Evolutionary conservation across 176 grass and related monocot genomes (phyloP).

Genomic region (Paspalum vaginatum): DNA sequence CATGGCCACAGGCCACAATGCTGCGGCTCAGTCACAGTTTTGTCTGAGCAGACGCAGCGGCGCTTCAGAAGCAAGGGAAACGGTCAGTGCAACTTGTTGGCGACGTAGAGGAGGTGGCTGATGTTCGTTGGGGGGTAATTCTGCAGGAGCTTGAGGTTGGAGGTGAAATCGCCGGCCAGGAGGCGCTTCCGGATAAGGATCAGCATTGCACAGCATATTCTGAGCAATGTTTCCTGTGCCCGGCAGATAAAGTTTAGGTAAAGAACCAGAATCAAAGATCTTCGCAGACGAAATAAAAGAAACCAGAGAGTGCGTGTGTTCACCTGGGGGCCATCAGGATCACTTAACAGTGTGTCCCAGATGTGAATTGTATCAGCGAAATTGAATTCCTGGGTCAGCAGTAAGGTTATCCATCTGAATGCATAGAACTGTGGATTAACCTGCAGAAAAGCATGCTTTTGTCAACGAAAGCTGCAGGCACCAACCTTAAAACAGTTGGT

Average conservation of each 20-base stretch:
- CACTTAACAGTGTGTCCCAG: constrained; percentile 87
- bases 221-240: constrained; percentile 82
- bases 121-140: constrained; percentile 84
- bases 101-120: constrained; percentile 86
- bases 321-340: constrained; percentile 83
- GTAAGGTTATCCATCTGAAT: constrained; percentile 92
- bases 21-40: background rate
- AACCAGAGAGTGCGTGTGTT: constrained; percentile 11
- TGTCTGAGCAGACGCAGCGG: background rate
- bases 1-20: background rate
- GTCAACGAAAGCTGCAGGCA: background rate
- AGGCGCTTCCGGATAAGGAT: constrained; percentile 84
- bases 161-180: constrained; percentile 70
- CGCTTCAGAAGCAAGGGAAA: background rate
- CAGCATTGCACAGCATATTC: constrained; percentile 95
- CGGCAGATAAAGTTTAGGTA: constrained; percentile 8
- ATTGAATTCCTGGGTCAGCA: constrained; percentile 90
- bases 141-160: constrained; percentile 83
- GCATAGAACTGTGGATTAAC: constrained; percentile 92
- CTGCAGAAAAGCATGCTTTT: constrained; percentile 51
- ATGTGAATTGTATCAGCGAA: constrained; percentile 91
- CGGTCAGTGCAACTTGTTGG: constrained; percentile 70
- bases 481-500: background rate
- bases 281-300: background rate
- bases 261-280: background rate